Percentiles rank a stretch among this genome's conserved stretches.
These are phyloP conservation scores for Cunninghamia lanceolata DNA, from an alignment of 75 land plant species.

Conservation along the genomic window DNA sequence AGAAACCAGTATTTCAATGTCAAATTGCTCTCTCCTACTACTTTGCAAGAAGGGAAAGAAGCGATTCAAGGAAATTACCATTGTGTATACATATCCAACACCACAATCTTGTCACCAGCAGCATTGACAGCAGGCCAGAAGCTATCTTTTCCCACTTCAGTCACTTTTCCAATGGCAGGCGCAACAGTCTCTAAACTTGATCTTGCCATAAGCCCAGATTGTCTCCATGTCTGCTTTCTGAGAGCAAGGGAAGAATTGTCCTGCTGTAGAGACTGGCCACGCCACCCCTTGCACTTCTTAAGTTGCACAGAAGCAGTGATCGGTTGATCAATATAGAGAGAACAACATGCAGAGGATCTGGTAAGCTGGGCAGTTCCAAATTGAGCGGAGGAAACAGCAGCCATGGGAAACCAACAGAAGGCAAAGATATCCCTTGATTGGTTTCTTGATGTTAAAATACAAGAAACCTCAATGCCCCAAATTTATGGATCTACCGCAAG, in stretches of 20 bases:
- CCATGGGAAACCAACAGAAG: background rate
- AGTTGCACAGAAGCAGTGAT: background rate
- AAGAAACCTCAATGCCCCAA: background rate
- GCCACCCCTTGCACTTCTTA: background rate
- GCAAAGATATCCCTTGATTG: background rate
- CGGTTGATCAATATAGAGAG: background rate
- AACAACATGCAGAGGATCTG: background rate
- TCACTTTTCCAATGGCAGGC: constrained; percentile 53
- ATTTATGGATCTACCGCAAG: background rate
- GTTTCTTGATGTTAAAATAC: background rate
- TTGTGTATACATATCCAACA: constrained; percentile 94
- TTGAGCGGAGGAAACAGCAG: background rate
- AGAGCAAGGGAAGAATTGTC: background rate
- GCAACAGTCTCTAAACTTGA: constrained; percentile 48
- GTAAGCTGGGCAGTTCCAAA: background rate
- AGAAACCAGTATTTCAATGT: background rate
- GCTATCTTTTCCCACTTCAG: constrained; percentile 83
- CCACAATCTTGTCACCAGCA: constrained; percentile 75
- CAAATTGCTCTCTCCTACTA: background rate
- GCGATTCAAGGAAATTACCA: constrained; percentile 38
- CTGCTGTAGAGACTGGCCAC: background rate
- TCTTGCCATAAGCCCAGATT: constrained; percentile 8
- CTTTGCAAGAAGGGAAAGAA: background rate
- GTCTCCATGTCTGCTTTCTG: background rate
- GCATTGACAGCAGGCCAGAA: constrained; percentile 85